Evolutionary conservation across 2,329 filamentous ascomycete species (phyloP), one percentile per base, ranked within the genome.

Genomic region (Aspergillus texensis): DNA sequence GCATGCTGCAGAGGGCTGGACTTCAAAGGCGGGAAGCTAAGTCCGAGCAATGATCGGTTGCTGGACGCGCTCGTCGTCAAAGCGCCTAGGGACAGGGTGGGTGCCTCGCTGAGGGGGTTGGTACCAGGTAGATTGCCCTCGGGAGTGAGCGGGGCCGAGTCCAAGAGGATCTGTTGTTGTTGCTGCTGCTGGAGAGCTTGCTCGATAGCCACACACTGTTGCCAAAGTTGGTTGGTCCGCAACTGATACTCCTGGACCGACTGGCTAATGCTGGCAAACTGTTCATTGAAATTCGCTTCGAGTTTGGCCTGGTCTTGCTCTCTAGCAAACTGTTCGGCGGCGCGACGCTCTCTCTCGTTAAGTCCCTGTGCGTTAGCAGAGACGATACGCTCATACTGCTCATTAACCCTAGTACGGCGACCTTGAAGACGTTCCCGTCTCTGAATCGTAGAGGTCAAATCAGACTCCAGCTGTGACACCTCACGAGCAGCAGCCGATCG

Each of bases 341-440:
- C 79, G 55, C 79, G 80, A 36, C 81, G 79, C 67, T 83, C 84
- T 70, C 85, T 82, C 67, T 85, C 84, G 58, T 85, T 84, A 58
- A 85, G 79, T 9, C 83, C 84, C 68, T 87, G 83, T n/a, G 79
- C 80, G 69, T 88, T 88, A 72, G 85, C 85, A 46, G 83, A 82
- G 43, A 83, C 79, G 61, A 89, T 84, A 60, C 85, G 82, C 62
- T 88, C 85, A 70, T 88, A 83, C 75, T 89, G 87, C 70, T 88
- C 86, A 57, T 84, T 85, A 59, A 89, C 82, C 70, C 87, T 85
- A 43, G 81, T 80, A 62, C 83, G 84, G 57, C 87, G 85, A 62
- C 83, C 78, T 62, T 83, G 82, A 41, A 89, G 83, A 69, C 86
- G 86, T 72, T 89, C 87, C 57, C 83, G 83, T 74, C 87, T 86